Evolutionary conservation across 768 basidiomycete genomes (phyloP).

Genomic region (Pleurotus tuber-regium): DNA sequence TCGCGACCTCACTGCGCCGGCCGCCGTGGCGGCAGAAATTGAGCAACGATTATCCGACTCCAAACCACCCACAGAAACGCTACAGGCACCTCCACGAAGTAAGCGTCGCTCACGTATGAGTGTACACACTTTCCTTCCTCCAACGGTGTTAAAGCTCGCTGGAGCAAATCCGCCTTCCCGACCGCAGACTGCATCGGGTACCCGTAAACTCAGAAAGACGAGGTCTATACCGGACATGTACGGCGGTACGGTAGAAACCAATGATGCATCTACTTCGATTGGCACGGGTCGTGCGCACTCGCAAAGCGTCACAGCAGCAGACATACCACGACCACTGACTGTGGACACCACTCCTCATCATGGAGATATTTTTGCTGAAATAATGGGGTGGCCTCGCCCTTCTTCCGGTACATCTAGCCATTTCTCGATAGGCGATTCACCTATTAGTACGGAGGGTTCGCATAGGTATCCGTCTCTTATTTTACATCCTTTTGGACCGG

Average conservation of each 20-base stretch:
- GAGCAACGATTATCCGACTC: slow-evolving; percentile 40
- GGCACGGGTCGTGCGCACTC: slow-evolving; percentile 64
- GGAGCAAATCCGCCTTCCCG: slow-evolving; percentile 26
- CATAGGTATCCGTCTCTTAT: slow-evolving; percentile 30
- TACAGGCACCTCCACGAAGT: slow-evolving; percentile 34
- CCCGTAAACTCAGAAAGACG: slow-evolving; percentile 65
- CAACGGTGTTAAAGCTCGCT: slow-evolving; percentile 46
- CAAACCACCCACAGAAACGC: slow-evolving; percentile 29
- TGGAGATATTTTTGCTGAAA: slow-evolving; percentile 60
- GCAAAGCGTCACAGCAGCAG: slow-evolving; percentile 74
- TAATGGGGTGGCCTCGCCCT: slow-evolving; percentile 55
- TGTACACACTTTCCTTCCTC: slow-evolving; percentile 53
- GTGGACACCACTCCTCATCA: slow-evolving; percentile 22
- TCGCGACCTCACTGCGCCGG: slow-evolving; percentile 62
- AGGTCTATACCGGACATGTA: slow-evolving; percentile 69
- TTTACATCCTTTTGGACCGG: slow-evolving; percentile 60
- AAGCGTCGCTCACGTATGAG: slow-evolving; percentile 68
- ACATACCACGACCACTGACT: slow-evolving; percentile 45
- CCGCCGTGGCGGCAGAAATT: slow-evolving; percentile 46
- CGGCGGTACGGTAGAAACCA: slow-evolving; percentile 24
- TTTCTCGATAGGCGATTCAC: slow-evolving; percentile 12
- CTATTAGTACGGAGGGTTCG: slow-evolving; percentile 10
- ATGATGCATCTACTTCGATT: slow-evolving; percentile 23
- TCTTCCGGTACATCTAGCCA: slow-evolving; percentile 35
- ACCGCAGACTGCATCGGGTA: slow-evolving; percentile 26